Conservation (phyloP, 2,329 filamentous ascomycete genomes). For the Proliferodiscus dingleyae region DNA sequence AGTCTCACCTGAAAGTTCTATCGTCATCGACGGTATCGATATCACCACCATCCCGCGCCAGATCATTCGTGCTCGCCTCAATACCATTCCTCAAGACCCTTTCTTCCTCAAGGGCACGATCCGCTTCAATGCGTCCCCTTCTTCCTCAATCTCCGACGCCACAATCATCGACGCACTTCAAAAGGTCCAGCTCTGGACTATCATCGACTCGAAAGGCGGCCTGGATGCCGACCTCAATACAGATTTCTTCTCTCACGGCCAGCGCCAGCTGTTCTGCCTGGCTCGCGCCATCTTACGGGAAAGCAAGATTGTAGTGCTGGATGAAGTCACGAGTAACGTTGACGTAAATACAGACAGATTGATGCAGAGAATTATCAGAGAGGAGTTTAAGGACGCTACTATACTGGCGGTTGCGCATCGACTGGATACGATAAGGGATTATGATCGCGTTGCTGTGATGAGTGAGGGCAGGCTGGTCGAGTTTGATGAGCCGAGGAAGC, state of each 20-base stretch:
- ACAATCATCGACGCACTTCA: constrained; percentile 78
- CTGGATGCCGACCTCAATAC: neutral
- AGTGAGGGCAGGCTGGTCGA: constrained; percentile 3
- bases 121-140: constrained; percentile 35
- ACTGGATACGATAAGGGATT: constrained; percentile 42
- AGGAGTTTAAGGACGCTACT: constrained; percentile 49
- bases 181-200: constrained; percentile 53
- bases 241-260: constrained; percentile 36
- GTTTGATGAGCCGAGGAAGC: neutral
- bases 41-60: constrained; percentile 35
- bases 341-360: constrained; percentile 28
- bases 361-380: constrained; percentile 38
- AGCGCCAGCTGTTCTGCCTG: constrained; percentile 43
- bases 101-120: constrained; percentile 35
- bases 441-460: constrained; percentile 19
- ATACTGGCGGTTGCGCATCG: constrained; percentile 39
- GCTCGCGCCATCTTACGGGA: constrained; percentile 38
- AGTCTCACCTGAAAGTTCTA: constrained; percentile 55
- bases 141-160: neutral
- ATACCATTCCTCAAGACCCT: constrained; percentile 38
- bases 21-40: constrained; percentile 40
- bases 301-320: constrained; percentile 29
- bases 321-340: constrained; percentile 26
- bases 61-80: constrained; percentile 36
- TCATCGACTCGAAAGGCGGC: constrained; percentile 30